These are phyloP conservation scores for Penicillium atrosanguineum DNA, from an alignment of 495 filamentous ascomycete species.

Conservation along the genomic window DNA sequence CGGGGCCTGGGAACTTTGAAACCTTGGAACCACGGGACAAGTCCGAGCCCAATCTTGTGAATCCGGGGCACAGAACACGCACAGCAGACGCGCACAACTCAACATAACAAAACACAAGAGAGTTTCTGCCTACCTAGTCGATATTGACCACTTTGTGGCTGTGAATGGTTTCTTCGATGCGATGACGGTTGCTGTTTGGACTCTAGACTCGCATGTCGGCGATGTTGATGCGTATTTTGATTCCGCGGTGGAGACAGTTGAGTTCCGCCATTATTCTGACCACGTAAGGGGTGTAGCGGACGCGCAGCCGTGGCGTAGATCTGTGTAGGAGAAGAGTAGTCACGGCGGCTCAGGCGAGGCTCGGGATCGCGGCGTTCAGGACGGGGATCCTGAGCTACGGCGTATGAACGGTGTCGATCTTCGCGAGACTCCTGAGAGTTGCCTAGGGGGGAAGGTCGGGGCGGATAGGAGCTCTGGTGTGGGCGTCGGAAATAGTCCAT, in stretches of 20 bases:
- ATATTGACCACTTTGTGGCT: conserved; percentile 22
- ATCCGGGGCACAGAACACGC: conserved; percentile 21
- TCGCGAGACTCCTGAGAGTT: conserved; percentile 25
- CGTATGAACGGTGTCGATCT: conserved; percentile 20
- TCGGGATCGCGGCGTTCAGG: conserved; percentile 19
- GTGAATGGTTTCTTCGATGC: conserved; percentile 26
- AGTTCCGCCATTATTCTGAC: conserved; percentile 14
- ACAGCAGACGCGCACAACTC: conserved; percentile 3
- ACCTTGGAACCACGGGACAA: conserved; percentile 21
- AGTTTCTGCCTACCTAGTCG: conserved; percentile 30
- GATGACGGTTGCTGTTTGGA: conserved; percentile 17
- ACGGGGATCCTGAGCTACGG: conserved; percentile 22
- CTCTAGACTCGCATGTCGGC: conserved; percentile 26
- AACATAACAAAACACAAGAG: conserved; percentile 7
- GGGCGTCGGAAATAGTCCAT: conserved; percentile 21
- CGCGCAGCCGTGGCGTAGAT: neutral
- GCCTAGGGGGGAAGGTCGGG: conserved; percentile 26
- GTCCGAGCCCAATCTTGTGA: conserved; percentile 22
- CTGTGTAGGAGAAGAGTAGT: conserved; percentile 16
- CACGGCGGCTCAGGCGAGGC: conserved; percentile 23
- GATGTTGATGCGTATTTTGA: conserved; percentile 16
- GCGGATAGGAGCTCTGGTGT: conserved; percentile 19
- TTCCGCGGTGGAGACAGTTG: conserved; percentile 19
- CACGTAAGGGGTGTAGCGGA: conserved; percentile 12
- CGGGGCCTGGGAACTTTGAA: neutral